Conservation (phyloP, 805 yeast genomes). For the Kurtzmaniella fragi region DNA sequence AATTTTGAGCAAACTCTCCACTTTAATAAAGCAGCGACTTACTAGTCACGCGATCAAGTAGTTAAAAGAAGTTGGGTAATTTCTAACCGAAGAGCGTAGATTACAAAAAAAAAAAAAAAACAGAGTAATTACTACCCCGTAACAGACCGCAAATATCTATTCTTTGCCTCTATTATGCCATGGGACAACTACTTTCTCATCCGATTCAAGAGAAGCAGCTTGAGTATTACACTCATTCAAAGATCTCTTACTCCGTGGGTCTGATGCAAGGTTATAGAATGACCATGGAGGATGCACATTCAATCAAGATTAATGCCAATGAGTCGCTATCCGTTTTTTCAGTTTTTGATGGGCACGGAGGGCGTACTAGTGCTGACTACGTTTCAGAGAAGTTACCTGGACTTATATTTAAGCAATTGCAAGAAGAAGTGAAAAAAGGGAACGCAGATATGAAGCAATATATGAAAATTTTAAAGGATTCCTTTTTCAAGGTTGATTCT, state of each 20-base stretch:
- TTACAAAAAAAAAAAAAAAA: neutral
- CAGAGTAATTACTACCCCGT: neutral
- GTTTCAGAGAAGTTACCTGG: slow-evolving; percentile 41
- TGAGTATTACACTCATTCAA: slow-evolving; percentile 38
- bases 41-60: no score
- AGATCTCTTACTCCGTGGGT: slow-evolving; percentile 58
- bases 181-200: slow-evolving; percentile 75
- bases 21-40: no score
- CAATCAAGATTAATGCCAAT: slow-evolving; percentile 43
- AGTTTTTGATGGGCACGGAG: slow-evolving; percentile 84
- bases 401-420: slow-evolving; percentile 26
- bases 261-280: slow-evolving; percentile 76
- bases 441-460: slow-evolving; percentile 7
- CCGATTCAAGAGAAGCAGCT: slow-evolving; percentile 67
- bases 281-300: slow-evolving; percentile 74
- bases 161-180: slow-evolving; percentile 13
- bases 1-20: no score
- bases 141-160: no score
- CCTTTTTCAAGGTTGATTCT: slow-evolving; percentile 34
- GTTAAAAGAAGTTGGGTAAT: no score
- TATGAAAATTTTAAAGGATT: slow-evolving; percentile 21
- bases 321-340: slow-evolving; percentile 50
- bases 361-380: slow-evolving; percentile 53
- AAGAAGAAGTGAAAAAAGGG: slow-evolving; percentile 5
- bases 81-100: no score